Evolutionary conservation across 129 eudicot genomes (phyloP), one percentile per base, ranked within the genome.

Genomic region (Escallonia rubra): DNA sequence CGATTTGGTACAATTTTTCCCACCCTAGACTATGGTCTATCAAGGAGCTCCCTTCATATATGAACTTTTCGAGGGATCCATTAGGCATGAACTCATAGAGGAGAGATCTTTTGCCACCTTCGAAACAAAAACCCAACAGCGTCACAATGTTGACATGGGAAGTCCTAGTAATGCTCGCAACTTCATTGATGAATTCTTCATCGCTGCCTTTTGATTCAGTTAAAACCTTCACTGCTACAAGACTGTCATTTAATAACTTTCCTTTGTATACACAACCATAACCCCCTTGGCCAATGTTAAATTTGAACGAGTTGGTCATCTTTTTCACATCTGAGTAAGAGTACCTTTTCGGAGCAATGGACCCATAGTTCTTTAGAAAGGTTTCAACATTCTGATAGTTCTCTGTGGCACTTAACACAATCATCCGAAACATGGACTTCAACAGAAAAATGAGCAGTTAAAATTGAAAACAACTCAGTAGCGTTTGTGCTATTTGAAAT

Each of bases 11-110:
- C 66, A 76, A 70, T 45, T 76, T 76, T 44, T 76, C 57, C 64
- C 53, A 58, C 12, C 72, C 75, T 9, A 70, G 52, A n/a, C 60
- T 8, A 12, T 64, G 47, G 6, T 45, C 57, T 7, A 8, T 23
- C 6, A 2, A 8, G 7, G 23, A 46, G 34, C 3, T 68, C 13
- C 51, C 41, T 0, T n/a, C 23, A 59, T 57, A 34, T 7, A 79
- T 59, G n/a, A 73, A 79, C 54, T 79, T 79, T n/a, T 79, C 79
- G 3, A 79, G 66, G 10, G 83, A 78, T 45, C 82, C 82, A 71
- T 77, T 77, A 9, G 77, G 58, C 81, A 76, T 63, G 55, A 46
- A 76, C 43, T 77, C 72, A 8, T 71, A 78, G n/a, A 78, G 50
- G 11, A 78, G 69, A 43, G 72, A 75, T 68, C 75, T 45, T 56